Evolutionary conservation across 345 rosid genomes (phyloP), one percentile per base, ranked within the genome.

Genomic region (Salix udensis): DNA sequence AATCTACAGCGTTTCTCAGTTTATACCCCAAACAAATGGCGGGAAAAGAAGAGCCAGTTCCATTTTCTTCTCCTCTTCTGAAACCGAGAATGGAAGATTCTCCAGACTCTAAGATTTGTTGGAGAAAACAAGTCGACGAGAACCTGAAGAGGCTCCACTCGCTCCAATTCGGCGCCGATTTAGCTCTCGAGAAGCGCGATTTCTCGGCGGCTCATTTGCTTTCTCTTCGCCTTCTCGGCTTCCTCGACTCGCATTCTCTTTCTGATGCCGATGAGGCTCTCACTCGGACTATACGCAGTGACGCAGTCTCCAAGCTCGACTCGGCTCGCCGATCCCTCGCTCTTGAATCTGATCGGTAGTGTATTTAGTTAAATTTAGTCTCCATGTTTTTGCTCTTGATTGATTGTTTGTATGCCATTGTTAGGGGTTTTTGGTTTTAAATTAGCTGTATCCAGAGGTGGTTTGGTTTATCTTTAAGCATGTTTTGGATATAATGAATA

Each of bases 71-170:
- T 70, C 10, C 74, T 50, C 66, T 39, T 11, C 30, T 66, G 42
- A 26, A 9, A 24, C 28, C 28, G 64, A 65, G 65, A 66, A 77
- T 80, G 76, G 80, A 58, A 39, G 80, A 65, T 31, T 48, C 77
- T 8, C 2, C 31, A 55, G 75, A 62, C 9, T 50, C 76, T 50
- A 40, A 70, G 10, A 4, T 64, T 16, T 46, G 67, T 42, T 78
- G 98, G 98, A 84, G 97, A 46, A 89, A 88, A 82, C 87, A 88
- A 70, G 88, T 91, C 40, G 97, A 90, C 74, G 88, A 88, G 69
- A 95, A 88, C 79, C 79, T 95, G 67, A 93, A 93, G 77, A 90
- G 98, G 16, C 96, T 95, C 4, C 98, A 93, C 62, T 95, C 98
- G 70, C 87, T 91, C 48, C 88, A 84, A 42, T 93, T 91, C 80